Evolutionary conservation across 2,329 filamentous ascomycete genomes (phyloP).

Genomic region (Monilinia fructicola): DNA sequence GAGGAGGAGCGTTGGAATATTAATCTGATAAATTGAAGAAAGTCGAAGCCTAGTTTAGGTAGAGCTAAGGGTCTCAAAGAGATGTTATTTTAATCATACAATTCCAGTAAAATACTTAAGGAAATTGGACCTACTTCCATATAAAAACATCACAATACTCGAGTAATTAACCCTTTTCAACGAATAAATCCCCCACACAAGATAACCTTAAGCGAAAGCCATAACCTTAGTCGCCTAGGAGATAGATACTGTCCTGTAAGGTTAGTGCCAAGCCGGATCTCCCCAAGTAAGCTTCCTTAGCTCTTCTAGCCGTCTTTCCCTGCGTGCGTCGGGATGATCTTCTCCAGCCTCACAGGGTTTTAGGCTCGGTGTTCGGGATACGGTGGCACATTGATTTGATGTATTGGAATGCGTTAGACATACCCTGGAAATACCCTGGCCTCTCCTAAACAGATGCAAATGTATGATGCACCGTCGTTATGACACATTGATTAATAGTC

Average conservation of each 20-base stretch:
- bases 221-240: not conserved
- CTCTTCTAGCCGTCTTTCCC: not conserved
- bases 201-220: not conserved
- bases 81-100: not conserved
- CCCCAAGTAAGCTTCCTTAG: slow-evolving; percentile 6
- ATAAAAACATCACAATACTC: not conserved
- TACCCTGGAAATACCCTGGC: too few relatives aligned
- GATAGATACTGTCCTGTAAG: too few relatives aligned
- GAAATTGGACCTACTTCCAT: not conserved
- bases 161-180: too few relatives aligned
- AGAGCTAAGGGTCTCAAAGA: not conserved
- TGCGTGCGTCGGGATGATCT: not conserved
- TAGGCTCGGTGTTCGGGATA: not conserved
- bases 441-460: too few relatives aligned
- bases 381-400: not conserved
- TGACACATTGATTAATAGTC: too few relatives aligned
- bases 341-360: not conserved
- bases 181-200: not conserved
- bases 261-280: slow-evolving; percentile 11
- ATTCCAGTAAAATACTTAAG: not conserved
- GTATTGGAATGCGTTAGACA: too few relatives aligned
- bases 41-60: not conserved
- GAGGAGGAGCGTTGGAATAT: too few relatives aligned
- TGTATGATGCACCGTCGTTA: too few relatives aligned
- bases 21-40: not conserved